Base-by-base conservation (phyloP, 116 monocot species). In the Zostera marina region DNA sequence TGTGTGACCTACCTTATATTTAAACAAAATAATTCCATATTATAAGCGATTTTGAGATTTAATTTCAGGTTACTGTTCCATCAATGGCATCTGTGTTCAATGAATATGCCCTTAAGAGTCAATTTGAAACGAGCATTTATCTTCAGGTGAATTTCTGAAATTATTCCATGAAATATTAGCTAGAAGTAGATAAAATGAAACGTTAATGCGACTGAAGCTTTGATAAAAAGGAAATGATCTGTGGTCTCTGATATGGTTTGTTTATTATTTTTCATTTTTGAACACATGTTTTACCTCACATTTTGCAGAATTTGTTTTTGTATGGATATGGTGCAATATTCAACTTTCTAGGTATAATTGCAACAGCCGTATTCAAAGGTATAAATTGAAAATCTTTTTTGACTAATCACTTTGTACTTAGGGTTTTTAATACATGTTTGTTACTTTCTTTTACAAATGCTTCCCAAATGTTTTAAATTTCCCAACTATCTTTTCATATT, bases 291-390 rank as follows among this genome's bases (percentile, higher is more conserved):
- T n/a, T 42, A 13, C 44, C 16, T 15, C 23, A 42, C 25, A 56
- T 49, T 47, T 59, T 82, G 67, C 80, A 89, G 96, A 96, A 96
- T 65, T 66, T 96, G 63, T 96, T 96, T 73, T 72, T 96, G 56
- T 96, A 96, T 74, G 96, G 96, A 6, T 96, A 96, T 85, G 96
- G 96, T 67, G 96, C 96, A 58, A 76, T 85, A 62, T 96, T 96
- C 66, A 96, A 96, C 74, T 82, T 96, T 62, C 85, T 96, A 66
- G 96, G 73, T 3, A 82, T 96, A 41, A 16, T 82, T 69, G 78
- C 72, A 60, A 85, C 70, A 61, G 85, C 80, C 13, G 63, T 96
- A 23, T 56, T 85, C 63, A 82, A 96, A 88, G 96, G 96, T 88
- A 82, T 19, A 43, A 55, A 1, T 8, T 44, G 13, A n/a, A 3